These are phyloP conservation scores for Pythium angustatum DNA, from an alignment of 352 stramenopile species.

Conservation along the genomic window DNA sequence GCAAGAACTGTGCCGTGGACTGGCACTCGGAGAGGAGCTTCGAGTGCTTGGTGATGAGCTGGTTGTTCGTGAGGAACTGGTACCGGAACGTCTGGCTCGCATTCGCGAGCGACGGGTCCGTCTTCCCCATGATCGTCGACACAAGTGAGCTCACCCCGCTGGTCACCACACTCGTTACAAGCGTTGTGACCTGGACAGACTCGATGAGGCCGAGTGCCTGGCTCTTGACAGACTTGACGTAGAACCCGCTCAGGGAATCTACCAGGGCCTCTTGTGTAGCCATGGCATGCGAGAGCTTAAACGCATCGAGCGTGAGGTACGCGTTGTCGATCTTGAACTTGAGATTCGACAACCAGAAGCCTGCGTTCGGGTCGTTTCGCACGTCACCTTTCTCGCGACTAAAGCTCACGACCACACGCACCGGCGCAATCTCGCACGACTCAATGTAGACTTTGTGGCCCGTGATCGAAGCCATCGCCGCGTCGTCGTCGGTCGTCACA, in stretches of 20 bases:
- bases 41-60: slow-evolving; percentile 78
- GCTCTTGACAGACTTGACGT: slow-evolving; percentile 80
- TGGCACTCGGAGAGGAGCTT: slow-evolving; percentile 43
- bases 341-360: slow-evolving; percentile 81
- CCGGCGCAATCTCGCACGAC: slow-evolving; percentile 60
- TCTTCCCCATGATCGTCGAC: slow-evolving; percentile 80
- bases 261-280: slow-evolving; percentile 74
- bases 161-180: slow-evolving; percentile 81
- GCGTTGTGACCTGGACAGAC: slow-evolving; percentile 82
- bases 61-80: slow-evolving; percentile 70
- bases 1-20: slow-evolving; percentile 56
- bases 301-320: slow-evolving; percentile 71
- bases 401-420: slow-evolving; percentile 79
- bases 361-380: slow-evolving; percentile 32
- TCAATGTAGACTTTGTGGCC: slow-evolving; percentile 80
- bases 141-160: slow-evolving; percentile 77
- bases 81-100: slow-evolving; percentile 55
- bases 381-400: slow-evolving; percentile 67
- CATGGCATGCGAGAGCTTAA: slow-evolving; percentile 62
- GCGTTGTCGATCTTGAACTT: slow-evolving; percentile 88
- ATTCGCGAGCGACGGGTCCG: slow-evolving; percentile 50
- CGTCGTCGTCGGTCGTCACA: slow-evolving; percentile 45
- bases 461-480: slow-evolving; percentile 71
- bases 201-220: slow-evolving; percentile 82
- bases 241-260: slow-evolving; percentile 68